phyloP scores from a whole-genome alignment of 164 flowering plant species.

The Chimonanthus praecox region DNA sequence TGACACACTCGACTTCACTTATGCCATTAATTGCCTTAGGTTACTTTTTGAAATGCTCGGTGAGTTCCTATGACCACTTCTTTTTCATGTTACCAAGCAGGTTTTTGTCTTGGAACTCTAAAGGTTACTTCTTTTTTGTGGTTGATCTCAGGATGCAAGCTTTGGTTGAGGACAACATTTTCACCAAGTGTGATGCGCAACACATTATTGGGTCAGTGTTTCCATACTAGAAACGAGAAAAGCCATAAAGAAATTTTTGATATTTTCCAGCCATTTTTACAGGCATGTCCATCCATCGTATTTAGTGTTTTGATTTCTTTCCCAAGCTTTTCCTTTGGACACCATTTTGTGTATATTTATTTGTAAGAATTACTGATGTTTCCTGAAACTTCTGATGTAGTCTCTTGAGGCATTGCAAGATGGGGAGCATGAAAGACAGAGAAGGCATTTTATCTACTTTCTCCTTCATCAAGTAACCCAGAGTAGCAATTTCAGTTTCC shows the following conservation, averaged over 20 bases:
- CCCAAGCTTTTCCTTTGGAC: not conserved
- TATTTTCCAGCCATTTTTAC: constrained; percentile 87
- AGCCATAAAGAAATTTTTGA: constrained; percentile 96
- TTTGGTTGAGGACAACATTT: constrained; percentile 82
- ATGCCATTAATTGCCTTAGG: constrained; percentile 80
- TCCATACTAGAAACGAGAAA: constrained; percentile 89
- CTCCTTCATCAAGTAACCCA: constrained; percentile 88
- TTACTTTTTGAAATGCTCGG: constrained; percentile 89
- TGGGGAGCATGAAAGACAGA: constrained; percentile 91
- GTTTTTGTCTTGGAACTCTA: not conserved
- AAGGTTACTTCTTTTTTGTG: constrained; percentile 6
- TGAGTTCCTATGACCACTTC: constrained; percentile 19
- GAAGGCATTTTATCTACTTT: constrained; percentile 82
- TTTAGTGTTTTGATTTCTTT: constrained; percentile 6
- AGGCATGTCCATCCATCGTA: constrained; percentile 47
- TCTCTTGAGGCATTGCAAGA: constrained; percentile 97
- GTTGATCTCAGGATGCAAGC: constrained; percentile 63
- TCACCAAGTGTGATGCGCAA: constrained; percentile 96
- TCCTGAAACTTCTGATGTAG: constrained; percentile 27
- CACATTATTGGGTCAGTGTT: constrained; percentile 88
- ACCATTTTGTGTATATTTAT: not conserved
- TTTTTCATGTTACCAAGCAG: constrained; percentile 1
- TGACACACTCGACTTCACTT: constrained; percentile 75
- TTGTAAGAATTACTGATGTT: constrained; percentile 2
- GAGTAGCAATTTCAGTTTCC: constrained; percentile 84